Evolutionary conservation across 106 monocot species (phyloP).

Genomic region (Hemerocallis citrina): DNA sequence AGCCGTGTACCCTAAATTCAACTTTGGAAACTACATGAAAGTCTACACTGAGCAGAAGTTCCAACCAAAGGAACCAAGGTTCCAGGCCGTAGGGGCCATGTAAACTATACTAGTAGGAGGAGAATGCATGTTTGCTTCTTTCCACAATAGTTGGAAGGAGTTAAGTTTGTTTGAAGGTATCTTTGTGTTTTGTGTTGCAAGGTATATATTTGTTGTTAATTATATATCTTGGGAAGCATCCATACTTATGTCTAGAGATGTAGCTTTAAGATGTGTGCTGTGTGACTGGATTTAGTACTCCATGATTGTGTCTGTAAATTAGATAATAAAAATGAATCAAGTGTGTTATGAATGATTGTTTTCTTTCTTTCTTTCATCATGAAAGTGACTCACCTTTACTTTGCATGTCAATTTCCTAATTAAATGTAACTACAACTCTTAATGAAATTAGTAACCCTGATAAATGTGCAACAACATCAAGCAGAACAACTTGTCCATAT

Average conservation of each 20-base stretch:
- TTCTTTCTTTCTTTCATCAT: neutral
- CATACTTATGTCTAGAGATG: too few species aligned
- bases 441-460: neutral
- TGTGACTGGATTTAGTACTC: neutral
- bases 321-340: neutral
- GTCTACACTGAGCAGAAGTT: slow-evolving; percentile 33
- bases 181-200: neutral
- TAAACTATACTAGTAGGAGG: neutral
- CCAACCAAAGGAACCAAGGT: slow-evolving; percentile 25
- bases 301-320: neutral
- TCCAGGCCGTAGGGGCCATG: slow-evolving; percentile 13
- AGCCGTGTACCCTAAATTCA: slow-evolving; percentile 11
- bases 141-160: neutral
- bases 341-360: neutral
- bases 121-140: neutral
- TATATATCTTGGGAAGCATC: neutral
- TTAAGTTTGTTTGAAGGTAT: neutral
- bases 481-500: neutral
- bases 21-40: slow-evolving; percentile 29
- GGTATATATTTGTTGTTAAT: neutral
- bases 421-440: neutral
- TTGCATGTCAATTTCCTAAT: too few species aligned
- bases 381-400: neutral
- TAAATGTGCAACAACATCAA: neutral
- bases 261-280: too few species aligned